A percentile compares a stretch with the other conserved stretches of the same genome.
Conservation (phyloP, 768 basidiomycete genomes). For the Mycena galericulata region DNA sequence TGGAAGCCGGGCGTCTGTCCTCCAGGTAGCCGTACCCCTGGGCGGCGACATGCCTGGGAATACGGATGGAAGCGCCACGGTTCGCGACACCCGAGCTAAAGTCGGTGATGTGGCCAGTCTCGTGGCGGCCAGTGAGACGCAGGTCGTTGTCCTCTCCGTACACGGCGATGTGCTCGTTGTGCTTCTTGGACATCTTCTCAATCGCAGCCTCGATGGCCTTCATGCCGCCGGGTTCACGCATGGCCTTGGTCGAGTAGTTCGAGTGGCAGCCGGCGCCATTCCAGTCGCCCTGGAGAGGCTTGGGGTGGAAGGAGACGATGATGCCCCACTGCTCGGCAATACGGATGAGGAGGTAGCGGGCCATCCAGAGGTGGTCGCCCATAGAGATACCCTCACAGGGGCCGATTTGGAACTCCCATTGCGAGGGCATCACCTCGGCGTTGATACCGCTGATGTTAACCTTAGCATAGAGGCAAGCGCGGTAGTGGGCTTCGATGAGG, state of each 20-base stretch:
- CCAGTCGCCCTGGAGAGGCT: slow-evolving; percentile 97
- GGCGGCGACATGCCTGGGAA: slow-evolving; percentile 92
- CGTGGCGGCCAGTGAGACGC: slow-evolving; percentile 95
- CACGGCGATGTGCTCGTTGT: slow-evolving; percentile 95
- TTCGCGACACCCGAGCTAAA: slow-evolving; percentile 98
- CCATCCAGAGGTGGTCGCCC: slow-evolving; percentile 99
- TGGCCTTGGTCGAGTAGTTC: slow-evolving; percentile 95
- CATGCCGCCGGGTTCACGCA: slow-evolving; percentile 96
- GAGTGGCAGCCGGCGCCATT: slow-evolving; percentile 99
- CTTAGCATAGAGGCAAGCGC: slow-evolving; percentile 93
- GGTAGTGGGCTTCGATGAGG: slow-evolving; percentile 99
- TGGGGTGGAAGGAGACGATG: slow-evolving; percentile 99
- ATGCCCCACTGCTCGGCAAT: slow-evolving; percentile 98
- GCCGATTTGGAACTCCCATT: slow-evolving; percentile 99
- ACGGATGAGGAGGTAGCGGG: slow-evolving; percentile 94
- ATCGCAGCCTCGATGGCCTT: slow-evolving; percentile 93
- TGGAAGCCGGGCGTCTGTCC: slow-evolving; percentile 97
- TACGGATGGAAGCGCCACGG: slow-evolving; percentile 96
- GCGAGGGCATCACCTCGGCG: slow-evolving; percentile 99
- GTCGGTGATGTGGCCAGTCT: slow-evolving; percentile 92
- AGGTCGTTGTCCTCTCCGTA: slow-evolving; percentile 99
- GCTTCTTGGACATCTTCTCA: slow-evolving; percentile 90
- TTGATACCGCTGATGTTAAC: slow-evolving; percentile 99
- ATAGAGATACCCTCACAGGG: slow-evolving; percentile 98
- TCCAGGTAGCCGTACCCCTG: slow-evolving; percentile 97